Evolutionary conservation across 2,329 filamentous ascomycete genomes (phyloP).

Genomic region (Raffaelea albimanens): DNA sequence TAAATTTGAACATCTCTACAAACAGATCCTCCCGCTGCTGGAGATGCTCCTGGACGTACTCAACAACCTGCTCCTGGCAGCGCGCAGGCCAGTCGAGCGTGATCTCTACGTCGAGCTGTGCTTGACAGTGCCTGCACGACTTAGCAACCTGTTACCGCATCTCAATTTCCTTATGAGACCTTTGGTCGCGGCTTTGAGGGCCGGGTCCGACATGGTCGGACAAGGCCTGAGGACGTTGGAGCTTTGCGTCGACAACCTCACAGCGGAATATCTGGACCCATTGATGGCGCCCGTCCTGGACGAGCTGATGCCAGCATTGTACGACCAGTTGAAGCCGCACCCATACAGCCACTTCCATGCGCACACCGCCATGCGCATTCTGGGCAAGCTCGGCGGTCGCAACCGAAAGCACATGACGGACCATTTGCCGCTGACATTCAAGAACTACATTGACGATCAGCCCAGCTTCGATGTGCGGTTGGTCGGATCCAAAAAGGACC

Average conservation of each 20-base stretch:
- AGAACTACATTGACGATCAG: slow-evolving; percentile 77
- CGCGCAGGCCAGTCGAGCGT: slow-evolving; percentile 79
- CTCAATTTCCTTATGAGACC: slow-evolving; percentile 95
- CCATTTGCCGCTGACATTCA: slow-evolving; percentile 73
- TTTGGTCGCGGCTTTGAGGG: slow-evolving; percentile 86
- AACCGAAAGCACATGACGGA: slow-evolving; percentile 94
- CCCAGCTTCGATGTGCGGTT: slow-evolving; percentile 83
- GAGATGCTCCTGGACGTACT: slow-evolving; percentile 97
- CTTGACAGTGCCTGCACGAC: slow-evolving; percentile 83
- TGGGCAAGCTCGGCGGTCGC: slow-evolving; percentile 90
- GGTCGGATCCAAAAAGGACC: slow-evolving; percentile 79
- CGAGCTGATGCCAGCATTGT: slow-evolving; percentile 94
- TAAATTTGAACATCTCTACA: slow-evolving; percentile 95
- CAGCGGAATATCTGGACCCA: slow-evolving; percentile 92
- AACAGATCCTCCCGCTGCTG: slow-evolving; percentile 88
- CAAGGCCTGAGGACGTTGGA: slow-evolving; percentile 90
- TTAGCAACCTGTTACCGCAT: slow-evolving; percentile 92
- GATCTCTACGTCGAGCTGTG: slow-evolving; percentile 97
- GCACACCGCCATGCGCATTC: slow-evolving; percentile 93
- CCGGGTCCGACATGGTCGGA: slow-evolving; percentile 86
- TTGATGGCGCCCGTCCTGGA: slow-evolving; percentile 99
- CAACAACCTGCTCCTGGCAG: slow-evolving; percentile 86
- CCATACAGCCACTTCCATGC: slow-evolving; percentile 97
- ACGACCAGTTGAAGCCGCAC: slow-evolving; percentile 87
- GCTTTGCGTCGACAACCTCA: slow-evolving; percentile 95